A percentile compares a stretch with the other conserved stretches of the same genome.
phyloP scores from a whole-genome alignment of 345 rosid species.

The Salix exigua region DNA sequence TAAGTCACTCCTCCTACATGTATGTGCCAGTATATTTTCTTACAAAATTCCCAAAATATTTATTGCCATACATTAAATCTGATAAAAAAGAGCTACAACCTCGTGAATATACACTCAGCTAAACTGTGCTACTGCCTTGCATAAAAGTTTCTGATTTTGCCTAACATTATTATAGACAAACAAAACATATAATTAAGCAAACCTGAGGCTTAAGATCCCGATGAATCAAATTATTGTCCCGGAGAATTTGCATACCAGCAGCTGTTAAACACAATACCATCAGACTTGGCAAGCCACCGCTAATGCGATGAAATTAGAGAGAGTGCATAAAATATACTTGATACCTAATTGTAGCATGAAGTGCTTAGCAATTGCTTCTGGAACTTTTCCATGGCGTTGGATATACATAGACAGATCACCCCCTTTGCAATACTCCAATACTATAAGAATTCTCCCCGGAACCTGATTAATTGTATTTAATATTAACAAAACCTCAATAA shows the following conservation, averaged over 20 bases:
- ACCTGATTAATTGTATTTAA: conserved; percentile 33
- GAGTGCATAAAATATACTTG: neutral
- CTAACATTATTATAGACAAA: neutral
- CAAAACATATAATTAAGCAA: conserved; percentile 15
- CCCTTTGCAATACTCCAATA: conserved; percentile 86
- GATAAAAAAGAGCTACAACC: neutral
- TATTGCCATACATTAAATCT: neutral
- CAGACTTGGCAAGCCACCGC: neutral
- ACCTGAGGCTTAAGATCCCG: conserved; percentile 99
- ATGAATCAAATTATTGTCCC: conserved; percentile 87
- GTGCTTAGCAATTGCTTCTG: conserved; percentile 77
- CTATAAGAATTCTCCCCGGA: conserved; percentile 81
- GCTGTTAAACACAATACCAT: conserved; percentile 46
- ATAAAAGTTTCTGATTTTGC: neutral
- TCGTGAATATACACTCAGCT: neutral
- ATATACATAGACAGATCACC: conserved; percentile 89
- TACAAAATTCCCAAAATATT: neutral
- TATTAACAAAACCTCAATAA: neutral
- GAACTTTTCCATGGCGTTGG: conserved; percentile 66
- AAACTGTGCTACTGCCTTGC: neutral
- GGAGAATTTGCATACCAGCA: conserved; percentile 78
- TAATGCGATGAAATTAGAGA: neutral
- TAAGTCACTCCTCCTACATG: neutral
- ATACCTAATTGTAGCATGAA: conserved; percentile 91
- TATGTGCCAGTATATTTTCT: neutral